These are phyloP conservation scores for Penicillium hesseltinei DNA, from an alignment of 2,329 filamentous ascomycete genomes.

Conservation along the genomic window DNA sequence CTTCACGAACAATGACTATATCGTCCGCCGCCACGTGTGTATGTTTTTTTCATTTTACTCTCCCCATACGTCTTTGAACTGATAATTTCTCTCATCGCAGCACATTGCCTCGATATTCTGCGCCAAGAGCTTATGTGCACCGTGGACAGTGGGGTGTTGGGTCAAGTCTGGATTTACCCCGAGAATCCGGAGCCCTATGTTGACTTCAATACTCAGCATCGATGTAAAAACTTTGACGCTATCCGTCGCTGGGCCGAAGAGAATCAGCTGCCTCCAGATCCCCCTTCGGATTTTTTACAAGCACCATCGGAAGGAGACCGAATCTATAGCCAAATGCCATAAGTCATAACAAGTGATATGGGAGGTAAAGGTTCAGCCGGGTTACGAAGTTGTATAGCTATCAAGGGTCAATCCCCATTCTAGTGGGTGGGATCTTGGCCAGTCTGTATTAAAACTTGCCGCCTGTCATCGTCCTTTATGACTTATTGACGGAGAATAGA, in stretches of 20 bases:
- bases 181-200: slow-evolving; percentile 54
- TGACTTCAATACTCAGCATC: slow-evolving; percentile 62
- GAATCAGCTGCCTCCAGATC: slow-evolving; percentile 49
- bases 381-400: too few species aligned
- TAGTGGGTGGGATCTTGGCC: too few species aligned
- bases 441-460: too few species aligned
- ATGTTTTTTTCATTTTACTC: slow-evolving; percentile 28
- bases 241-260: slow-evolving; percentile 55
- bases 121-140: slow-evolving; percentile 62
- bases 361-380: too few species aligned
- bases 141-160: slow-evolving; percentile 59
- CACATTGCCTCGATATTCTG: slow-evolving; percentile 61
- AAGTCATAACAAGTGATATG: too few species aligned
- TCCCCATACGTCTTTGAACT: too few species aligned
- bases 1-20: slow-evolving; percentile 56
- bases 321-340: slow-evolving; percentile 27
- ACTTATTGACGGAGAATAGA: too few species aligned
- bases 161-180: slow-evolving; percentile 57
- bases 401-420: too few species aligned
- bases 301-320: slow-evolving; percentile 31
- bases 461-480: too few species aligned
- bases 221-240: slow-evolving; percentile 58
- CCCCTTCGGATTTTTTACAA: slow-evolving; percentile 45
- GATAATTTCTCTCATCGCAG: slow-evolving; percentile 10
- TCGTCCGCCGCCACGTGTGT: slow-evolving; percentile 59